Conservation (phyloP, 805 yeast species). For the Kluyveromyces lactis region DNA sequence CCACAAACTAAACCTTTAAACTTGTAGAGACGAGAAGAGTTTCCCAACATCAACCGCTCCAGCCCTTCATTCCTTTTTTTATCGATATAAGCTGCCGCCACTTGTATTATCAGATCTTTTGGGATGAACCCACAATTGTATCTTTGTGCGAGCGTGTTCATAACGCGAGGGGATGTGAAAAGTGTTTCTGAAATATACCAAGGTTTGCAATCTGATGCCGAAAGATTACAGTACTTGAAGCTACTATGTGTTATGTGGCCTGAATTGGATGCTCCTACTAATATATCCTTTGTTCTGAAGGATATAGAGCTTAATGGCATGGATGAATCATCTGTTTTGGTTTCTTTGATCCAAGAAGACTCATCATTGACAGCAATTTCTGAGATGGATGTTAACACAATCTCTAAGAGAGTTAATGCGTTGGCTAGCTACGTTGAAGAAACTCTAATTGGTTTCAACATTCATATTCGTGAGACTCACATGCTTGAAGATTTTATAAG, state of each 20-base stretch:
- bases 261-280: constrained; percentile 21
- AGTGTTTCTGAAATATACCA: constrained; percentile 1
- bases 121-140: constrained; percentile 13
- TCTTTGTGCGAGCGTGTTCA: constrained; percentile 18
- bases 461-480: constrained; percentile 4
- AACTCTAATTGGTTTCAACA: constrained; percentile 4
- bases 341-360: constrained; percentile 13
- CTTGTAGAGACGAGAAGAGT: too few relatives aligned
- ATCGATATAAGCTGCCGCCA: too few relatives aligned
- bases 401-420: constrained; percentile 10
- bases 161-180: constrained; percentile 16
- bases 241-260: constrained; percentile 25
- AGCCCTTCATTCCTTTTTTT: too few relatives aligned
- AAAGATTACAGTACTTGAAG: constrained; percentile 12
- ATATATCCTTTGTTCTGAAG: constrained; percentile 11
- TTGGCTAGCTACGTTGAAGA: constrained; percentile 12
- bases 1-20: too few relatives aligned
- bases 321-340: constrained; percentile 24
- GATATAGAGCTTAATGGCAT: constrained; percentile 2
- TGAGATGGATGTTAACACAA: constrained; percentile 15
- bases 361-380: constrained; percentile 15
- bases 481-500: constrained; percentile 14
- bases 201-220: neutral
- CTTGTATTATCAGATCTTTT: too few relatives aligned
- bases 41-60: too few relatives aligned